Base-by-base conservation (phyloP, 164 flowering plant genomes). In the Dillenia suffruticosa region DNA sequence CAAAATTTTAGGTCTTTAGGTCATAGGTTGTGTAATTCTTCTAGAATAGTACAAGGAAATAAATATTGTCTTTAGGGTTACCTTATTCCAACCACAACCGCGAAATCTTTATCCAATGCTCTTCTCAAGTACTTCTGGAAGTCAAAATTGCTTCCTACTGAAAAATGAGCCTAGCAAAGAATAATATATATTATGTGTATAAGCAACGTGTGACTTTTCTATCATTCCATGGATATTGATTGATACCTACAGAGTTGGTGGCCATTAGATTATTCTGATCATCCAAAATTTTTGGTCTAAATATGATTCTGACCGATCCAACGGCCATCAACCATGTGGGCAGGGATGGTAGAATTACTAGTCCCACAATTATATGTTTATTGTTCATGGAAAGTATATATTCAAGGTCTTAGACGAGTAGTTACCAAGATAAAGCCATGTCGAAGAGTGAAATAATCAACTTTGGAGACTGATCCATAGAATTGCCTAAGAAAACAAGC, bases 351-450 rank as follows among this genome's bases (percentile, higher is more conserved):
- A 32, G 7, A 5, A 32, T 32, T 0, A 32, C 40, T 32, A 4
- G 40, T 32, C 40, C 40, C 40, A 5, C 40, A 0, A 4, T 32
- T 32, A 32, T 4, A 32, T 32, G 7, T 32, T 4, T 32, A 32
- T 32, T 32, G 40, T 32, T 32, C 40, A 4, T 4, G 7, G 40
- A 32, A 32, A 32, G 40, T 32, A 32, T 32, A 32, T 32, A 32
- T 5, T 32, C 40, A 32, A 32, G 40, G 40, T 32, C 40, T 32
- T 32, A 32, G 40, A 32, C 40, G 7, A 32, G 10, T 14, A 44
- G 70, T 63, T 85, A 88, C 95, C 77, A 51, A 68, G n/a, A 84
- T 82, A 74, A 88, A 88, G 44, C 95, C 95, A 71, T 84, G 85
- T 13, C 95, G 81, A 24, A 88, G 89, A 62, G 79, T 84, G 51